Conservation (phyloP, 2,329 filamentous ascomycete species). For the Ilyonectria robusta region DNA sequence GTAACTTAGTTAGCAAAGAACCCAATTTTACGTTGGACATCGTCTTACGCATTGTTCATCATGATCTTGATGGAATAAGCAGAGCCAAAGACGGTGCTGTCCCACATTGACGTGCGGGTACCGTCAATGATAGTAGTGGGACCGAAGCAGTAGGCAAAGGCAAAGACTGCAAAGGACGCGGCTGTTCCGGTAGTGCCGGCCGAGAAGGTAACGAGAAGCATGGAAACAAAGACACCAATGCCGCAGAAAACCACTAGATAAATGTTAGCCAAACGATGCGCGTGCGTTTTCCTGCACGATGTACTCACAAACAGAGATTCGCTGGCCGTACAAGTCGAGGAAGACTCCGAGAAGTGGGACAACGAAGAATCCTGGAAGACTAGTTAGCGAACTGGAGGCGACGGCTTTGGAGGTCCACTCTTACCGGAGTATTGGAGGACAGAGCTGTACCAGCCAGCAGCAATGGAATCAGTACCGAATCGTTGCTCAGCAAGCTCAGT, state of each 20-base stretch:
- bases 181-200: conserved; percentile 64
- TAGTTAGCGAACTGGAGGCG: not conserved
- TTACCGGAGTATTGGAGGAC: conserved; percentile 61
- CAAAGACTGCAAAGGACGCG: conserved; percentile 71
- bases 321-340: conserved; percentile 68
- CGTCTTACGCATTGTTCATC: conserved; percentile 64
- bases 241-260: conserved; percentile 61
- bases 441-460: conserved; percentile 72
- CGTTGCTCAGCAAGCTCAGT: conserved; percentile 72
- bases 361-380: conserved; percentile 63
- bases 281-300: not conserved
- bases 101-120: conserved; percentile 71
- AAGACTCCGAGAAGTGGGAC: conserved; percentile 69
- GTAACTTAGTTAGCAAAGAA: not conserved
- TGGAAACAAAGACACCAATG: conserved; percentile 63
- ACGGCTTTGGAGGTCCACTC: not conserved
- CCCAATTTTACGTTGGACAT: not conserved
- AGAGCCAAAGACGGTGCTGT: conserved; percentile 70
- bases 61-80: conserved; percentile 72
- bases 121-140: conserved; percentile 71
- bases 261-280: not conserved
- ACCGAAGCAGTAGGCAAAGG: conserved; percentile 66
- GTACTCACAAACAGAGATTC: conserved; percentile 61
- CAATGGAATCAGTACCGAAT: conserved; percentile 65
- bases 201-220: conserved; percentile 68